Evolutionary conservation across 306 rosid species (phyloP).

Genomic region (Lotus japonicus): DNA sequence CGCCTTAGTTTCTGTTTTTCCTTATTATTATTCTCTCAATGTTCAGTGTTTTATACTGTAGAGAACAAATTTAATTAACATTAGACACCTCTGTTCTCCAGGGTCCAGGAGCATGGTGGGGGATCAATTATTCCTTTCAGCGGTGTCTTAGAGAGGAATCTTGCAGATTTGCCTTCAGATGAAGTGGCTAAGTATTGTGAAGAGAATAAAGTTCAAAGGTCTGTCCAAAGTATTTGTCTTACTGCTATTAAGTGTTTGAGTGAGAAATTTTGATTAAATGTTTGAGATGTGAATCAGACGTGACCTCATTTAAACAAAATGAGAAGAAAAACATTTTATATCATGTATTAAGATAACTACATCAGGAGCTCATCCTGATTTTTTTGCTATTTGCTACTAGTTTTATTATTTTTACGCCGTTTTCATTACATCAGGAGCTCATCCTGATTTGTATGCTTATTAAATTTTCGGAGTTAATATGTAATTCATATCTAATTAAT

Average conservation of each 20-base stretch:
- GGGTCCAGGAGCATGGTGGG: conserved; percentile 99
- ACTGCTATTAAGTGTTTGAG: not conserved
- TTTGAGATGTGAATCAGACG: not conserved
- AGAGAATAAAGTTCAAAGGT: conserved; percentile 86
- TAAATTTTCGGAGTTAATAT: not conserved
- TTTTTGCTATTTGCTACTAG: not conserved
- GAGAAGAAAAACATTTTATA: not conserved
- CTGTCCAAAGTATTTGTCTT: conserved; percentile 29
- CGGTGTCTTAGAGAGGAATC: conserved; percentile 76
- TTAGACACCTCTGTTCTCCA: conserved; percentile 26
- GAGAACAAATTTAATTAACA: not conserved
- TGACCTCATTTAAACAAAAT: not conserved
- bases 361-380: not conserved
- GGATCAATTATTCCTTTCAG: conserved; percentile 89
- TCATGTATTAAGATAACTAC: not conserved
- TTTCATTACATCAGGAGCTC: too few relatives aligned
- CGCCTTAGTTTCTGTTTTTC: not conserved
- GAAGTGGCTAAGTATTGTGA: conserved; percentile 85
- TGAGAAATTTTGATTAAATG: not conserved
- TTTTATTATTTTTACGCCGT: not conserved
- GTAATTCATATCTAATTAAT: conserved; percentile 13
- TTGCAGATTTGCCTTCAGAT: conserved; percentile 72
- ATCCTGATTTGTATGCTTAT: not conserved
- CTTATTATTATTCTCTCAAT: not conserved
- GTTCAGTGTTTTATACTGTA: not conserved